A percentile compares a stretch with the other conserved stretches of the same genome.
phyloP scores from a whole-genome alignment of 129 eudicot genomes.

The Flaveria trinervia region DNA sequence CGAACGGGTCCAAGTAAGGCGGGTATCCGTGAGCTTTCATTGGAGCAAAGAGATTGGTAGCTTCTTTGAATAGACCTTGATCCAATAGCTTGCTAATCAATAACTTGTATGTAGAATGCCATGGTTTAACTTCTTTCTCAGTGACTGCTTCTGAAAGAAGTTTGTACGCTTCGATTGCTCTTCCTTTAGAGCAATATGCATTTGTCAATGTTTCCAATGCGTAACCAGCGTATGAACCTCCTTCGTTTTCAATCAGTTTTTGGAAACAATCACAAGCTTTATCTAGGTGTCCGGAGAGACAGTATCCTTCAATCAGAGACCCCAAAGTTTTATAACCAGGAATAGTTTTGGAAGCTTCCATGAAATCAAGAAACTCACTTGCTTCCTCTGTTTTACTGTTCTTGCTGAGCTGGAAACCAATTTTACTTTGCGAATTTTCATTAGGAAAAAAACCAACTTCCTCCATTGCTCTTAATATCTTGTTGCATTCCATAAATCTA shows the following conservation, averaged over 20 bases:
- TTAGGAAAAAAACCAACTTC: constrained; percentile 56
- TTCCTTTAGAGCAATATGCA: constrained; percentile 52
- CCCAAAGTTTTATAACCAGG: constrained; percentile 46
- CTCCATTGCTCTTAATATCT: constrained; percentile 66
- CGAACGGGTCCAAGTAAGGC: constrained; percentile 69
- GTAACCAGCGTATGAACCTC: constrained; percentile 45
- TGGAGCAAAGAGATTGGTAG: constrained; percentile 49
- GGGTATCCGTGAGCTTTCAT: constrained; percentile 83
- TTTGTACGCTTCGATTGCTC: constrained; percentile 53
- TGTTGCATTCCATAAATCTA: constrained; percentile 54
- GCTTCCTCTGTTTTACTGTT: constrained; percentile 51
- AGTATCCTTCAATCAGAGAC: constrained; percentile 68
- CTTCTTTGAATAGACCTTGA: constrained; percentile 55
- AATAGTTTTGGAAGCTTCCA: constrained; percentile 35
- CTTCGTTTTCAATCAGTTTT: constrained; percentile 50
- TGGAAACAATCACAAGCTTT: constrained; percentile 57
- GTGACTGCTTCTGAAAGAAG: constrained; percentile 37
- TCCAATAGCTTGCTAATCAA: constrained; percentile 58
- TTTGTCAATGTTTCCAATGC: constrained; percentile 54
- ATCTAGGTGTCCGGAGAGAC: constrained; percentile 57
- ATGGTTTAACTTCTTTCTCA: constrained; percentile 48
- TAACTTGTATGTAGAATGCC: constrained; percentile 62
- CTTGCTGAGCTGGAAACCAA: constrained; percentile 59
- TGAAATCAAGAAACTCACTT: constrained; percentile 43
- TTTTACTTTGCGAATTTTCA: constrained; percentile 42